Evolutionary conservation across 139 green algal species (phyloP).

Genomic region (Haematococcus lacustris): DNA sequence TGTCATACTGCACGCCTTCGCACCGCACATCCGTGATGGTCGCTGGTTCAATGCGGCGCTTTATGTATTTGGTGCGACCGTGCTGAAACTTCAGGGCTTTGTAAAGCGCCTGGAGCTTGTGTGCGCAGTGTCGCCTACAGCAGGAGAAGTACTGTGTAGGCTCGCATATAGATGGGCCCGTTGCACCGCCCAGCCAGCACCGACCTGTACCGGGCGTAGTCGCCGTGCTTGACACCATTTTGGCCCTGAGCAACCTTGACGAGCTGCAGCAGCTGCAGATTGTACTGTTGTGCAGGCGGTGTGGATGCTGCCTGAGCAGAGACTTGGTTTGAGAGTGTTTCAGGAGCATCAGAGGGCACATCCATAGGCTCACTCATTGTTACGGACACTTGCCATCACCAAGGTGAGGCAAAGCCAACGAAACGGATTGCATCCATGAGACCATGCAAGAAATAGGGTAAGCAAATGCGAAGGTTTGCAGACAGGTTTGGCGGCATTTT

Average conservation of each 20-base stretch:
- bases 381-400: too few relatives aligned
- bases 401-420: too few relatives aligned
- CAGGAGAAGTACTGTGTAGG: background rate
- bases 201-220: slow-evolving; percentile 76
- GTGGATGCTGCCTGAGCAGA: too few relatives aligned
- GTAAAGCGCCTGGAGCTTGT: slow-evolving; percentile 67
- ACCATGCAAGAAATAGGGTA: too few relatives aligned
- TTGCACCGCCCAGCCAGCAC: background rate
- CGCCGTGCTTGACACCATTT: slow-evolving; percentile 71
- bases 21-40: slow-evolving; percentile 63
- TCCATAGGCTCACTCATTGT: too few relatives aligned
- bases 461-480: too few relatives aligned
- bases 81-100: slow-evolving; percentile 80
- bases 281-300: slow-evolving; percentile 4
- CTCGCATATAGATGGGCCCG: background rate
- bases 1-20: background rate
- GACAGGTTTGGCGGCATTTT: too few relatives aligned
- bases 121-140: slow-evolving; percentile 79
- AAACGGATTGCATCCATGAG: too few relatives aligned
- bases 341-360: too few relatives aligned
- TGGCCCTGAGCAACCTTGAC: slow-evolving; percentile 63
- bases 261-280: slow-evolving; percentile 34
- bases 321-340: too few relatives aligned
- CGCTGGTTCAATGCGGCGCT: slow-evolving; percentile 63
- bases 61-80: slow-evolving; percentile 74